Base-by-base conservation (phyloP, 768 basidiomycete genomes). In the Leccinum aurantiacum region DNA sequence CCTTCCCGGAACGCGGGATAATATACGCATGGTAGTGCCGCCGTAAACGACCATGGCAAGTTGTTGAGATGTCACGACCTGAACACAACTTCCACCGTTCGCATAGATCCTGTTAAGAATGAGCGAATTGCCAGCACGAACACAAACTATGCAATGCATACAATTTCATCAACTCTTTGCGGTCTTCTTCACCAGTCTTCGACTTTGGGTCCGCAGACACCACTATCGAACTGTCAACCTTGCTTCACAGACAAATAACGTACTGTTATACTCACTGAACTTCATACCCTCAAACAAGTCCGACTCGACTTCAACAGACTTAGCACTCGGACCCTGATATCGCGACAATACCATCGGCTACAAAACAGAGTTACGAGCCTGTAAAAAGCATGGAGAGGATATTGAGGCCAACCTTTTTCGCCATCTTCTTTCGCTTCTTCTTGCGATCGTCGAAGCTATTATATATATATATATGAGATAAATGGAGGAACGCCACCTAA, bases 131-230 rank as follows among this genome's bases (percentile, higher is more conserved):
- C 9, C 33, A 48, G 31, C 25, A n/a, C 24, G 19, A 46, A 46
- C 24, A 17, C 15, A 15, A 8, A 15, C 7, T 22, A 37, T 58
- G 11, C 54, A 15, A 41, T 37, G 68, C 82, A 31, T 58, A 90
- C 90, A 89, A 69, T 76, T 80, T 90, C 72, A 82, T 80, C 19
- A 96, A 71, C 7, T 87, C 83, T 58, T 79, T 80, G 71, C 89
- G 92, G 67, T 91, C 87, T 55, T 87, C 76, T 27, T 86, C 84
- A 8, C 83, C 84, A 1, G 81, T 87, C 64, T 75, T 81, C 22
- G 83, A 91, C 71, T 85, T 88, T 0, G 89, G 88, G 70, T 92
- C 88, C 4, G 89, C 84, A 62, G 86, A 80, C 4, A 93, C 87
- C 71, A 90, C 91, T 93, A 58, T 38, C 4, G 14, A 33, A 37